A percentile compares a stretch with the other conserved stretches of the same genome.
These are phyloP conservation scores for Podospora appendiculata DNA, from an alignment of 495 filamentous ascomycete genomes.

Conservation along the genomic window DNA sequence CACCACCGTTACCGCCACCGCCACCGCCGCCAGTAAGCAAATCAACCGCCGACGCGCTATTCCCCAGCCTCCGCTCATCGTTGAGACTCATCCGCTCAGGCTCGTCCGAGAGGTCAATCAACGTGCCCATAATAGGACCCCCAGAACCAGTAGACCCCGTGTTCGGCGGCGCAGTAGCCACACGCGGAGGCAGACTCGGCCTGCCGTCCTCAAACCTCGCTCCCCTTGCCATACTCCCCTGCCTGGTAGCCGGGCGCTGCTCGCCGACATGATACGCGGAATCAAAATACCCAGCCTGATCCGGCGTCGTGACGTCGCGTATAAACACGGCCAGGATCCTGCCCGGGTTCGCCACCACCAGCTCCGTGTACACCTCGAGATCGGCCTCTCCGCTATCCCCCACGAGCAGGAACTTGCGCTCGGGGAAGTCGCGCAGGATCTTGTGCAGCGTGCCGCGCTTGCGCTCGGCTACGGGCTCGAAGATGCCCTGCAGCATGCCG, in stretches of 20 bases:
- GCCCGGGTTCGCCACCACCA: slow-evolving; percentile 75
- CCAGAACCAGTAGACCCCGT: no score
- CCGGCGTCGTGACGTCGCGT: slow-evolving; percentile 80
- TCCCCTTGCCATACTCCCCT: slow-evolving; percentile 15
- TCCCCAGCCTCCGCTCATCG: slow-evolving; percentile 19
- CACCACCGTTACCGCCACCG: background rate
- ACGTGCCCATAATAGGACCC: slow-evolving; percentile 39
- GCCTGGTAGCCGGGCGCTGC: slow-evolving; percentile 8
- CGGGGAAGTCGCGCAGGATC: slow-evolving; percentile 82
- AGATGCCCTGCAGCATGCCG: slow-evolving; percentile 94
- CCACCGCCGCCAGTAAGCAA: slow-evolving; percentile 8
- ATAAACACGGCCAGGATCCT: slow-evolving; percentile 81
- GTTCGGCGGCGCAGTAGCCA: slow-evolving; percentile 13
- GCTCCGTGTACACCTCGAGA: slow-evolving; percentile 92
- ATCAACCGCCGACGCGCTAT: slow-evolving; percentile 31
- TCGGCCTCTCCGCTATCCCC: slow-evolving; percentile 96
- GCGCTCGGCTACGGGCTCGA: slow-evolving; percentile 91
- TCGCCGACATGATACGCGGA: slow-evolving; percentile 41
- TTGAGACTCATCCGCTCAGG: slow-evolving; percentile 24
- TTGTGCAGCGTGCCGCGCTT: slow-evolving; percentile 83
- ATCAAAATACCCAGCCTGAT: slow-evolving; percentile 66
- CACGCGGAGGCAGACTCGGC: slow-evolving; percentile 30
- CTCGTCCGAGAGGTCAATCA: slow-evolving; percentile 60
- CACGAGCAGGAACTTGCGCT: slow-evolving; percentile 81
- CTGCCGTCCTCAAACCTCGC: slow-evolving; percentile 7